These are phyloP conservation scores for Phallus indusiatus DNA, from an alignment of 768 basidiomycete genomes.

Conservation along the genomic window DNA sequence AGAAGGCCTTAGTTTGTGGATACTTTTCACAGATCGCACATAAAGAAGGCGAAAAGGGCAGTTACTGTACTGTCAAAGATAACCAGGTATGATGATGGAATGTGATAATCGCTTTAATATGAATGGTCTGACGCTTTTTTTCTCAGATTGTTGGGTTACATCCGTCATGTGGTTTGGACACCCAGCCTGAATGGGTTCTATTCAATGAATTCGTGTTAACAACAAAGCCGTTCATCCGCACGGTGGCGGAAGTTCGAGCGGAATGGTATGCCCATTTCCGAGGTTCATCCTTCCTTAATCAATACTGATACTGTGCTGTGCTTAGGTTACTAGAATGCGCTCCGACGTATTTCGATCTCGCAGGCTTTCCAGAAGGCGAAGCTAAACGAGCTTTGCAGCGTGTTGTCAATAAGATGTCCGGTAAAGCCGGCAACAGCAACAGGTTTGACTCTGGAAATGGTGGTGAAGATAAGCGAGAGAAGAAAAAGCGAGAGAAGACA, in stretches of 20 bases:
- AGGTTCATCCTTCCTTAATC: not conserved
- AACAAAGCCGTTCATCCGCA: constrained; percentile 80
- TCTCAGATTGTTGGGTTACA: constrained; percentile 70
- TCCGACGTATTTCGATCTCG: constrained; percentile 58
- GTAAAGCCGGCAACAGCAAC: constrained; percentile 29
- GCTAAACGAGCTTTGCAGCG: constrained; percentile 56
- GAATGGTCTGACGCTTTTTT: not conserved
- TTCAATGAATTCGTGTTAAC: constrained; percentile 96
- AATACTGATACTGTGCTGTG: not conserved
- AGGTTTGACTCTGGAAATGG: constrained; percentile 15
- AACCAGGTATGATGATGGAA: constrained; percentile 82
- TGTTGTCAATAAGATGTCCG: constrained; percentile 41
- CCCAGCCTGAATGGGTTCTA: constrained; percentile 84
- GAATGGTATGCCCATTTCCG: constrained; percentile 62
- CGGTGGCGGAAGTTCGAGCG: constrained; percentile 74
- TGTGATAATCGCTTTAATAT: not conserved
- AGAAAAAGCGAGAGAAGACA: too few species aligned
- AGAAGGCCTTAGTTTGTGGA: constrained; percentile 78
- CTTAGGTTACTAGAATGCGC: constrained; percentile 57
- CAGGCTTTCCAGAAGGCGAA: constrained; percentile 57
- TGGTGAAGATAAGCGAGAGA: constrained; percentile 7
- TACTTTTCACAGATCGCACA: constrained; percentile 99
- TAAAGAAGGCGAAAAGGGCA: constrained; percentile 83
- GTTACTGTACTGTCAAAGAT: constrained; percentile 89
- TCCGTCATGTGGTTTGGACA: constrained; percentile 80